Percentiles rank a stretch among this genome's conserved stretches.
Evolutionary conservation across 208 protist species (phyloP).

Genomic region (Leishmania gerbilli): DNA sequence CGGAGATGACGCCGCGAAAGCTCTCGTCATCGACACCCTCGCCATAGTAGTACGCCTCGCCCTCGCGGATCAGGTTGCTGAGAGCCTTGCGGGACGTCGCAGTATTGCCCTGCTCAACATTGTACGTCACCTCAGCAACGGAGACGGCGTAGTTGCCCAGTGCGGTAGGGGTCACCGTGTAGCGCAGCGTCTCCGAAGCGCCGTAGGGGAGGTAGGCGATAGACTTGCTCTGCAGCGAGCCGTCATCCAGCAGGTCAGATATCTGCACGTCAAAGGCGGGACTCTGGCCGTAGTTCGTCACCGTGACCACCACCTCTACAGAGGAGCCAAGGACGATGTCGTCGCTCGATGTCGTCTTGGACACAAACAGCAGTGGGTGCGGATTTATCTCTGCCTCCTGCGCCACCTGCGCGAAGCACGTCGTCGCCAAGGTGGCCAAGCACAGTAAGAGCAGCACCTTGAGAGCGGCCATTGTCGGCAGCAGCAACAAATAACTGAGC

Average conservation of each 20-base stretch:
- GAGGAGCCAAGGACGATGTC: slow-evolving; percentile 74
- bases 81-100: slow-evolving; percentile 47
- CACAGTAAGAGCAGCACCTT: slow-evolving; percentile 27
- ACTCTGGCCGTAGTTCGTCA: slow-evolving; percentile 81
- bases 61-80: slow-evolving; percentile 88
- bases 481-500: neutral
- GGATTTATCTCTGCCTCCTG: slow-evolving; percentile 33
- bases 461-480: slow-evolving; percentile 12
- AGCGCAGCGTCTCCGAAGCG: slow-evolving; percentile 65
- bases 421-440: slow-evolving; percentile 26
- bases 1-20: slow-evolving; percentile 80
- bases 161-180: slow-evolving; percentile 65
- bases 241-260: slow-evolving; percentile 64
- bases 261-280: slow-evolving; percentile 76
- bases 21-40: slow-evolving; percentile 81
- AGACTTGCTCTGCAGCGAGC: slow-evolving; percentile 41
- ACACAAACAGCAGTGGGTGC: slow-evolving; percentile 77
- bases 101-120: slow-evolving; percentile 59
- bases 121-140: slow-evolving; percentile 75
- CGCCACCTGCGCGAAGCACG: slow-evolving; percentile 23
- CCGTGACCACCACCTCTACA: slow-evolving; percentile 76
- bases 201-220: slow-evolving; percentile 63
- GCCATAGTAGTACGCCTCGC: slow-evolving; percentile 68
- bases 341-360: slow-evolving; percentile 71
- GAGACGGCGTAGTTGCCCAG: slow-evolving; percentile 76